Percentiles rank a stretch among this genome's conserved stretches.
Conservation (phyloP, 805 yeast species). For the Ascoidea tarda region DNA sequence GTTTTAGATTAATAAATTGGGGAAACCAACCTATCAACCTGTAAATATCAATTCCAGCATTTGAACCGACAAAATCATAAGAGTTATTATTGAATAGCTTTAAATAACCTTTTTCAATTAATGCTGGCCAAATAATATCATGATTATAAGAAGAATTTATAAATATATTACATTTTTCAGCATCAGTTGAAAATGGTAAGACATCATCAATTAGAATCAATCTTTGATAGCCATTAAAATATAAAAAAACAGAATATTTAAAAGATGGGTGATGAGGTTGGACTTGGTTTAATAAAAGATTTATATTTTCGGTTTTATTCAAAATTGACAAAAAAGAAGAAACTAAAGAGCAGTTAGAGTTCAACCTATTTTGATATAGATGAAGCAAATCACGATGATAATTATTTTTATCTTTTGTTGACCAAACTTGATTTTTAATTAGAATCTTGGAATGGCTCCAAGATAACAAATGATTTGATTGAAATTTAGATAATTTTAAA, state of each 20-base stretch:
- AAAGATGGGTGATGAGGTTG: constrained; percentile 2
- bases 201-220: constrained; percentile 5
- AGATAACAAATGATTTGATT: not conserved
- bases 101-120: constrained; percentile 68
- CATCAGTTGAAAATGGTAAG: constrained; percentile 1
- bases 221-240: constrained; percentile 7
- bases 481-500: not conserved
- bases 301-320: constrained; percentile 3
- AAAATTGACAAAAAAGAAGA: constrained; percentile 5
- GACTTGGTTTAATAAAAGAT: not conserved
- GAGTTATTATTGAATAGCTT: constrained; percentile 38
- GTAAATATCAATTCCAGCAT: constrained; percentile 57
- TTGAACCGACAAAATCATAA: constrained; percentile 58
- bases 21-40: constrained; percentile 65
- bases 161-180: not conserved
- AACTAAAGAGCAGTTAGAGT: constrained; percentile 7
- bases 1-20: constrained; percentile 27
- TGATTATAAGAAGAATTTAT: constrained; percentile 6
- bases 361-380: constrained; percentile 6
- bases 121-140: constrained; percentile 43
- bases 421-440: not conserved
- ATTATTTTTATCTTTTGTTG: not conserved
- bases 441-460: constrained; percentile 1
- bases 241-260: constrained; percentile 6
- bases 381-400: constrained; percentile 1